phyloP scores from a whole-genome alignment of 805 yeast species.

The Yamadazyma phyllophila region DNA sequence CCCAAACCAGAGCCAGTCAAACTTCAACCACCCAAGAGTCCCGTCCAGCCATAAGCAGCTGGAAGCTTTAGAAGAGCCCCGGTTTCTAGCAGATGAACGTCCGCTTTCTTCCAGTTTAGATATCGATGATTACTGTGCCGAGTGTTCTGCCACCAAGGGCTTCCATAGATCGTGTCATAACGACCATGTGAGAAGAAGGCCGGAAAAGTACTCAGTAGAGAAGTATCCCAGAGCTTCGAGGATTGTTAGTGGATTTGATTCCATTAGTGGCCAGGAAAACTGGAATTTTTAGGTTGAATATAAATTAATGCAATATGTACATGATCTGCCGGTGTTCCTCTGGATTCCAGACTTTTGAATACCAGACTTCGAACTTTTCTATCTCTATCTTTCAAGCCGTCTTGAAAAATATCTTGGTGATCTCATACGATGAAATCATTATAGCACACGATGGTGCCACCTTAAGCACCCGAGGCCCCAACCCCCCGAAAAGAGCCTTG shows the following conservation, averaged over 20 bases:
- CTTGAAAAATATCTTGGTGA: constrained; percentile 61
- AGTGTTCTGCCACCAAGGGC: constrained; percentile 6
- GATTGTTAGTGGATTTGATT: background rate
- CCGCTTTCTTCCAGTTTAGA: background rate
- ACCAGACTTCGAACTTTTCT: background rate
- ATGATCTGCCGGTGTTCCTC: too few species aligned
- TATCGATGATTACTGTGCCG: constrained; percentile 7
- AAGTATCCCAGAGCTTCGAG: background rate
- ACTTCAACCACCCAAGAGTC: too few species aligned
- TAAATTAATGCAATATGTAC: background rate
- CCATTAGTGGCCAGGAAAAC: constrained; percentile 1
- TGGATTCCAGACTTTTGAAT: too few species aligned
- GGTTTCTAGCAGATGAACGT: background rate
- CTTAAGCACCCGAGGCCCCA: constrained; percentile 81
- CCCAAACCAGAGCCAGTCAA: background rate
- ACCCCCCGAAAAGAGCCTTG: constrained; percentile 82
- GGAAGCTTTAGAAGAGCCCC: background rate
- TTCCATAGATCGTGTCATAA: background rate
- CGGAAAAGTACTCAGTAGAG: background rate
- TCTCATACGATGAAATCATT: constrained; percentile 93
- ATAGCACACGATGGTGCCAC: constrained; percentile 98
- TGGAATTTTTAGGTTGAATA: constrained; percentile 1
- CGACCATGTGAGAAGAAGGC: background rate
- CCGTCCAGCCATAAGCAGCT: background rate
- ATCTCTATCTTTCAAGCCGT: background rate